Evolutionary conservation across 768 basidiomycete species (phyloP).

Genomic region (Cystobasidium ongulense): DNA sequence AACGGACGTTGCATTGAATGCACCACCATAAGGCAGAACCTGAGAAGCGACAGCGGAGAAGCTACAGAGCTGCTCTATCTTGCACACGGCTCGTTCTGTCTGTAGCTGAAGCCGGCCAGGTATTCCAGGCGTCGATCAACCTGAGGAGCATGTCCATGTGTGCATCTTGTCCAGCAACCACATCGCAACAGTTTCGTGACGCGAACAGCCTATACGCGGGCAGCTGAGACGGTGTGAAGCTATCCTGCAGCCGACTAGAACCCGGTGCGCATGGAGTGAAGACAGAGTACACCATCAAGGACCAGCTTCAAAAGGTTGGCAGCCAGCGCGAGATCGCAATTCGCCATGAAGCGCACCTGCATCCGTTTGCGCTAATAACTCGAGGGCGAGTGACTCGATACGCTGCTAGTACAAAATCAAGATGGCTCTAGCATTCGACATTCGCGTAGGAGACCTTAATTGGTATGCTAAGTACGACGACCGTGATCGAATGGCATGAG

Average conservation of each 20-base stretch:
- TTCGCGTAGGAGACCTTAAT: conserved; percentile 14
- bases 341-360: neutral
- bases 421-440: conserved; percentile 23
- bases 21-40: no score
- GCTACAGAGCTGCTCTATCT: no score
- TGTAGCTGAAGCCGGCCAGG: neutral
- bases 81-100: neutral
- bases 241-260: no score
- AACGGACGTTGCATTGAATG: no score
- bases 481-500: neutral
- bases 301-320: no score
- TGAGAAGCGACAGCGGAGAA: no score
- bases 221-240: no score
- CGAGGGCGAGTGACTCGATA: neutral
- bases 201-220: no score
- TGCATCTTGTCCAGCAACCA: neutral
- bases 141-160: neutral
- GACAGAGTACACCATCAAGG: no score
- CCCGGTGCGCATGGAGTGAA: no score
- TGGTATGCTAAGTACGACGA: neutral
- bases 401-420: neutral
- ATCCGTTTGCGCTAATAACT: neutral
- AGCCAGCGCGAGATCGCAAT: no score
- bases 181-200: no score
- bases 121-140: neutral